Base-by-base conservation (phyloP, 257 asterid genomes). In the Jacaranda mimosifolia region DNA sequence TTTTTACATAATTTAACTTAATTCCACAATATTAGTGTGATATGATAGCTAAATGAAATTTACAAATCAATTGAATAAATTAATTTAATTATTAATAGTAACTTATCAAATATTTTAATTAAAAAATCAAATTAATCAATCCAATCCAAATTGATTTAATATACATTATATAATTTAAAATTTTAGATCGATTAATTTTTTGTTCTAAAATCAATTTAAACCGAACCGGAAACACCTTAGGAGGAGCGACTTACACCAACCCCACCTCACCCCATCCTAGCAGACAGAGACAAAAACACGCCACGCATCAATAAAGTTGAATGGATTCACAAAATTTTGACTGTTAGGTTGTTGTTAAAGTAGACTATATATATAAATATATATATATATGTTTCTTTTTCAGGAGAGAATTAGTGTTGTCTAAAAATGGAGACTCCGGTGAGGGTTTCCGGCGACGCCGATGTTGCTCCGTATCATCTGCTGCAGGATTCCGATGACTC, bases 401-500 rank as follows among this genome's bases (percentile, higher is more conserved):
- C 32, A 32, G 74, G 17, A 6, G 56, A 12, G 63, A 45, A 65
- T 19, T 53, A 48, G 52, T 11, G 38, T 10, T 4, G 26, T 36
- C 59, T 1, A 69, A 52, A 58, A 18, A 83, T 83, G 86, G 83
- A 8, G 53, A 38, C 70, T 66, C 66, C 79, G 52, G 55, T 71
- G 17, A 18, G 32, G n/a, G 46, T 6, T 63, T 4, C 51, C 9
- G 68, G 26, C 36, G 79, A 19, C 35, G 42, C 55, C 49, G 78
- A 48, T 49, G 42, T 38, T 8, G 78, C 68, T 55, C 79, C 84
- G 35, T 85, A 85, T 70, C 71, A 74, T 18, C 81, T 21, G 70
- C 79, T 86, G 51, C 55, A 38, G 70, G 84, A 67, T 8, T 72
- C 86, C 73, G 85, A 79, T 1, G 89, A 80, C 39, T 74, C 78